Evolutionary conservation across 768 basidiomycete genomes (phyloP).

Genomic region (Psilocybe cubensis): DNA sequence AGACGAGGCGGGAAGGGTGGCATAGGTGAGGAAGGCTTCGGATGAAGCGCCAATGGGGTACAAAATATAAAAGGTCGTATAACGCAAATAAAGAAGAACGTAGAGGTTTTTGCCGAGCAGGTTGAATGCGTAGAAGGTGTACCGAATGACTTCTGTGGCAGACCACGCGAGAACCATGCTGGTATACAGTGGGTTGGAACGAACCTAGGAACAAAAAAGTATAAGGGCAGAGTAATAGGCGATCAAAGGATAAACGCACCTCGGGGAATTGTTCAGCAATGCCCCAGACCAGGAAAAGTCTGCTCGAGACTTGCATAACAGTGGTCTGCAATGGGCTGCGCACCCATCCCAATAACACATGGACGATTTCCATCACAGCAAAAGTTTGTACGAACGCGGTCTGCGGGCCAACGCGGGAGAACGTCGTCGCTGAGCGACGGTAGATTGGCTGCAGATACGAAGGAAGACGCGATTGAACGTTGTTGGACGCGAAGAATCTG

Average conservation of each 20-base stretch:
- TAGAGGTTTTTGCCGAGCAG: conserved; percentile 60
- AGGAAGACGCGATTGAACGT: conserved; percentile 43
- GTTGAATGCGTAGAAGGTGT: conserved; percentile 79
- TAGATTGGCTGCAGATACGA: conserved; percentile 44
- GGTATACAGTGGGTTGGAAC: conserved; percentile 77
- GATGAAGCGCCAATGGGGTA: conserved; percentile 93
- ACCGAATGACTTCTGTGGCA: conserved; percentile 88
- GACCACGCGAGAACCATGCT: conserved; percentile 96
- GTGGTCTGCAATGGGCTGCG: conserved; percentile 78
- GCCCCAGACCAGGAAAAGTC: conserved; percentile 87
- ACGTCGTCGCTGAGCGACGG: conserved; percentile 58
- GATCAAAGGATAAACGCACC: conserved; percentile 42
- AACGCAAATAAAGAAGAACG: conserved; percentile 72
- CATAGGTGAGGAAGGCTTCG: conserved; percentile 84
- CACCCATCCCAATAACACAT: conserved; percentile 80
- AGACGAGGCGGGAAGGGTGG: conserved; percentile 64
- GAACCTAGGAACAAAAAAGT: conserved; percentile 47
- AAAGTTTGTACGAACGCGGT: conserved; percentile 82
- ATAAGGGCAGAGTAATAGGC: background rate
- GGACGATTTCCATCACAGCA: conserved; percentile 83
- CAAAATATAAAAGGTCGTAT: conserved; percentile 92
- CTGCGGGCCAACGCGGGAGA: conserved; percentile 58
- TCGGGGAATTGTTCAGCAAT: conserved; percentile 65
- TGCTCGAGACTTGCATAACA: conserved; percentile 75
- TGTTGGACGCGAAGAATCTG: conserved; percentile 22